Conservation (phyloP, 306 rosid species). For the Datisca glomerata region DNA sequence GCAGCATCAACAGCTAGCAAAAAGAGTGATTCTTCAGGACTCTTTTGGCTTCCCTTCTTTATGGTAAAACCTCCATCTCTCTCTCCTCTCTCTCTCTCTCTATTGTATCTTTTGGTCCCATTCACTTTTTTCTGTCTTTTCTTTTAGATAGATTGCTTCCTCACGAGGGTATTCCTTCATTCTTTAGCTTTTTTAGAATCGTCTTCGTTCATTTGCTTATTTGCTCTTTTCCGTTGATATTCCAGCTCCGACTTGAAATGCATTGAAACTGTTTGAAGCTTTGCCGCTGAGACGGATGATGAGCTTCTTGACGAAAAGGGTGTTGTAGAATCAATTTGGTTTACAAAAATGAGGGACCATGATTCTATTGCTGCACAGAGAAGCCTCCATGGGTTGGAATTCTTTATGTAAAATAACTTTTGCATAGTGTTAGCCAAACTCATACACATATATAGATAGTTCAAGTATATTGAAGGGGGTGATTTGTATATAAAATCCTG, state of each 20-base stretch:
- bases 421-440: conserved; percentile 26
- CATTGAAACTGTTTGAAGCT: conserved; percentile 24
- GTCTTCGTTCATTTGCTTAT: conserved; percentile 11
- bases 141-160: conserved; percentile 25
- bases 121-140: not conserved
- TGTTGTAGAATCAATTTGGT: conserved; percentile 23
- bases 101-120: too few species aligned
- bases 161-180: conserved; percentile 43
- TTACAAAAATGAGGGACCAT: conserved; percentile 52
- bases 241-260: conserved; percentile 29
- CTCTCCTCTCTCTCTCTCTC: conserved; percentile 4
- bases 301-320: conserved; percentile 26
- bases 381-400: conserved; percentile 17
- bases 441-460: not conserved
- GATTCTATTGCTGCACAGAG: conserved; percentile 22
- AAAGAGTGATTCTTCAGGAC: conserved; percentile 16
- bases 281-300: conserved; percentile 21
- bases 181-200: conserved; percentile 3
- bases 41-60: conserved; percentile 18
- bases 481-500: conserved; percentile 30
- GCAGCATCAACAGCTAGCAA: conserved; percentile 6
- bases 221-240: conserved; percentile 6
- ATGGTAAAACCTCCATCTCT: conserved; percentile 34
- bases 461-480: conserved; percentile 28
- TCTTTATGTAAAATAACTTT: conserved; percentile 25